Evolutionary conservation across 805 yeast genomes (phyloP).

Genomic region (Kodamaea nitidulidarum): DNA sequence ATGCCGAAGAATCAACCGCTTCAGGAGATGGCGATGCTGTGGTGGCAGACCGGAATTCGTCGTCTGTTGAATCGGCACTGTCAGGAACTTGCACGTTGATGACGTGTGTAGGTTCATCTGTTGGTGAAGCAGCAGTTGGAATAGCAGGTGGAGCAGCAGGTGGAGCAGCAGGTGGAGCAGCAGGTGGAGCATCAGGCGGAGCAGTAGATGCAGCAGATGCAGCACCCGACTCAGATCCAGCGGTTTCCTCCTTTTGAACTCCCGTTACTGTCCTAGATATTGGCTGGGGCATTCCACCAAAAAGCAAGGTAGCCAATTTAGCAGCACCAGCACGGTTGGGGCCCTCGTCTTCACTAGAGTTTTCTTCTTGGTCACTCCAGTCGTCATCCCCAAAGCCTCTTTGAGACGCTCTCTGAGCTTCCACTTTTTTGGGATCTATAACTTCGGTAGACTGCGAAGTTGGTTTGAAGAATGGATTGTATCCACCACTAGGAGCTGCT

Average conservation of each 20-base stretch:
- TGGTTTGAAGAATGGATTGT: slow-evolving; percentile 62
- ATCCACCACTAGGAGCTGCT: slow-evolving; percentile 18
- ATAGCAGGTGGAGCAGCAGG: slow-evolving; percentile 18
- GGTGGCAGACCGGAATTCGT: slow-evolving; percentile 11
- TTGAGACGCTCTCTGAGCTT: slow-evolving; percentile 70
- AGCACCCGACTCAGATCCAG: slow-evolving; percentile 3
- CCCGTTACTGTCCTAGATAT: slow-evolving; percentile 18
- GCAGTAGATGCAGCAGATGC: slow-evolving; percentile 9
- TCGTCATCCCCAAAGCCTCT: slow-evolving; percentile 48
- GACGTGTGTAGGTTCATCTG: slow-evolving; percentile 4
- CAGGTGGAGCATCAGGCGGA: slow-evolving; percentile 9
- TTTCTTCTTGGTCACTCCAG: slow-evolving; percentile 44
- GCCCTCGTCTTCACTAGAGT: slow-evolving; percentile 46
- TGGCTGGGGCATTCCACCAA: slow-evolving; percentile 48
- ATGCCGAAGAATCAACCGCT: slow-evolving; percentile 9
- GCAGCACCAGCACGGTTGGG: slow-evolving; percentile 53
- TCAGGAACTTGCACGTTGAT: not conserved
- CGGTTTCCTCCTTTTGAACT: slow-evolving; percentile 3
- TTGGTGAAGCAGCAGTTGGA: slow-evolving; percentile 13
- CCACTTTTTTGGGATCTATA: slow-evolving; percentile 56
- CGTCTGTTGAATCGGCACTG: slow-evolving; percentile 6
- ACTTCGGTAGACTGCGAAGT: slow-evolving; percentile 17
- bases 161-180: slow-evolving; percentile 21
- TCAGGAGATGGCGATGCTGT: slow-evolving; percentile 15
- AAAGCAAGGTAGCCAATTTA: slow-evolving; percentile 50